phyloP scores from a whole-genome alignment of 2,329 filamentous ascomycete species.

The Incumbomyces lentus region DNA sequence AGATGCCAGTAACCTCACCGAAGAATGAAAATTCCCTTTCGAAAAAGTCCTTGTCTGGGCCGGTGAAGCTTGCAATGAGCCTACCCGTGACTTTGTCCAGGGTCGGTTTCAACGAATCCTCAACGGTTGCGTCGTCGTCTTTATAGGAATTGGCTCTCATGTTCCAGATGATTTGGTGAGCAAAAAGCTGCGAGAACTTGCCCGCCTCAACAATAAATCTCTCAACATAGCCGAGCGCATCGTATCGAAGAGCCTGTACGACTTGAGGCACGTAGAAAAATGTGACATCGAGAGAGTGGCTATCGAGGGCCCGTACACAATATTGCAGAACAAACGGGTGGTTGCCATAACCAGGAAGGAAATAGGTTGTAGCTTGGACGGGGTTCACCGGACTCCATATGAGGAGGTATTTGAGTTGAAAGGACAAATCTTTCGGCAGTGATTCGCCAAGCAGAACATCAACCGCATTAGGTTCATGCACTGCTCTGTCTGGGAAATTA shows the following conservation, averaged over 20 bases:
- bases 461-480: constrained; percentile 71
- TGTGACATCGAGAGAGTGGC: constrained; percentile 88
- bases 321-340: constrained; percentile 93
- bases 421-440: constrained; percentile 67
- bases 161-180: constrained; percentile 99
- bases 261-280: constrained; percentile 99
- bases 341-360: constrained; percentile 80
- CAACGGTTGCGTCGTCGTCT: constrained; percentile 82
- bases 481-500: constrained; percentile 71
- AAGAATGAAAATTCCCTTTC: constrained; percentile 97
- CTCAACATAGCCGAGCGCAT: constrained; percentile 86
- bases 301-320: constrained; percentile 87
- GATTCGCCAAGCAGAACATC: constrained; percentile 68
- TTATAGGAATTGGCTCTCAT: constrained; percentile 99
- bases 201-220: constrained; percentile 95
- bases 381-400: constrained; percentile 92
- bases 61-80: constrained; percentile 72
- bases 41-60: constrained; percentile 73
- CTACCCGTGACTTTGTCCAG: constrained; percentile 81
- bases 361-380: constrained; percentile 84
- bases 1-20: constrained; percentile 88
- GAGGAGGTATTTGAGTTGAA: constrained; percentile 83
- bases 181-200: constrained; percentile 94
- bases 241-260: constrained; percentile 87
- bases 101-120: constrained; percentile 85